phyloP scores from a whole-genome alignment of 2,329 filamentous ascomycete genomes.

The Hypoxylon sp. region DNA sequence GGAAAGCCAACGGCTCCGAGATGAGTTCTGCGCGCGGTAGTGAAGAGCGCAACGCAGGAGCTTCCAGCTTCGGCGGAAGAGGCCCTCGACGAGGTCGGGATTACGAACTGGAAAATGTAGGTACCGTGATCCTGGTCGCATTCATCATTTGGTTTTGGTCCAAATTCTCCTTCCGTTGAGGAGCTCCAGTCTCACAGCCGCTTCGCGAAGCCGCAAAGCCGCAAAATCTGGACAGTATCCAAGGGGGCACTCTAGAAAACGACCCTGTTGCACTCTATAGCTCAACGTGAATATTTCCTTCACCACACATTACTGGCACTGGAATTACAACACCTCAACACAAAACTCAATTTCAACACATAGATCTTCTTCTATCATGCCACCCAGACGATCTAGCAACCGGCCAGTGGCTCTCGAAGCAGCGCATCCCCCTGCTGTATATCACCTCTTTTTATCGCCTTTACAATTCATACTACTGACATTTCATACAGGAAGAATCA shows the following conservation, averaged over 20 bases:
- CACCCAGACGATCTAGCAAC: neutral
- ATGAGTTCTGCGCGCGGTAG: conserved; percentile 76
- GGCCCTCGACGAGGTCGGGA: conserved; percentile 81
- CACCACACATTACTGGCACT: neutral
- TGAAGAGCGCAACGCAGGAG: conserved; percentile 77
- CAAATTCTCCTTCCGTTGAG: neutral
- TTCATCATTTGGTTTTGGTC: conserved; percentile 3
- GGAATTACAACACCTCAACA: neutral
- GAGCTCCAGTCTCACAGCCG: conserved; percentile 18
- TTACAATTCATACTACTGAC: conserved; percentile 20
- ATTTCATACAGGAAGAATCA: conserved; percentile 77
- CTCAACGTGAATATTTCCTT: neutral
- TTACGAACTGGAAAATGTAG: conserved; percentile 84
- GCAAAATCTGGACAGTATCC: neutral
- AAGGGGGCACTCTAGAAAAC: neutral
- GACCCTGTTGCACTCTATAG: neutral
- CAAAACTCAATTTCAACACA: neutral
- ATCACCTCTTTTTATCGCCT: no score
- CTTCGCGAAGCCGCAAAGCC: no score
- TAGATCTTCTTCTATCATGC: neutral
- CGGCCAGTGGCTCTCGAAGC: neutral
- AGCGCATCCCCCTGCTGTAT: neutral
- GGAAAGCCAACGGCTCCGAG: conserved; percentile 63
- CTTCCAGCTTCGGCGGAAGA: conserved; percentile 70
- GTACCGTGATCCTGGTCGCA: conserved; percentile 51